Base-by-base conservation (phyloP, 2,329 filamentous ascomycete genomes). In the Sporothrix dimorphospora region DNA sequence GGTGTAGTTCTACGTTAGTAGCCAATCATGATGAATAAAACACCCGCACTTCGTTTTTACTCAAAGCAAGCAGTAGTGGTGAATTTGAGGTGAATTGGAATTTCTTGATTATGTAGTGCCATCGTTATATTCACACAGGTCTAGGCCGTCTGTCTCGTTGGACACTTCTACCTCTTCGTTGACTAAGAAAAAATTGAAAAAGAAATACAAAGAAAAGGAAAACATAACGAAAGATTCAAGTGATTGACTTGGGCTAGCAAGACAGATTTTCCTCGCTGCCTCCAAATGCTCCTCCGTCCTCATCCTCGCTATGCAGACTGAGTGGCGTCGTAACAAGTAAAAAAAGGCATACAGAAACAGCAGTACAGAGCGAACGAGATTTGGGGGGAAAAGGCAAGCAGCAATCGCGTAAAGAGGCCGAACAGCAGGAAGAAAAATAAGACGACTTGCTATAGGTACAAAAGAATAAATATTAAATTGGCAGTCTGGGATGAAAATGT, bases 221-320 rank as follows among this genome's bases (percentile, higher is more conserved):
- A n/a, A 40, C 55, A 59, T 11, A 57, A 66, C n/a, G 38, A 45
- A 19, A 63, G 40, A 51, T 34, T 27, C 53, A 47, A 63, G 66
- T 42, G 66, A 55, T 40, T 67, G 59, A 65, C 49, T 38, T 24
- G 27, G 34, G 40, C 38, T 68, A n/a, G n/a, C 49, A 47, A 21
- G 34, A 59, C 12, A 21, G 5, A 21, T 19, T 63, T 34, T 21
- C 42, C 34, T 65, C 51, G 45, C 30, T 53, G 38, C 40, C 55
- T 38, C 34, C 30, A 40, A 45, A 42, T 69, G 55, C 19, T 47
- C 66, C 30, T 72, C 71, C 55, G n/a, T 47, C 55, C 71, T 49
- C 21, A 66, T 72, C 55, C 47, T 72, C 66, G 71, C 71, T 72
- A 72, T 72, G 66, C 71, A 72, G 55, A 57, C 71, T 63, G 30